Percentiles rank a stretch among this genome's conserved stretches.
Conservation (phyloP, 2,329 filamentous ascomycete genomes). For the Aspergillus costaricaensis region DNA sequence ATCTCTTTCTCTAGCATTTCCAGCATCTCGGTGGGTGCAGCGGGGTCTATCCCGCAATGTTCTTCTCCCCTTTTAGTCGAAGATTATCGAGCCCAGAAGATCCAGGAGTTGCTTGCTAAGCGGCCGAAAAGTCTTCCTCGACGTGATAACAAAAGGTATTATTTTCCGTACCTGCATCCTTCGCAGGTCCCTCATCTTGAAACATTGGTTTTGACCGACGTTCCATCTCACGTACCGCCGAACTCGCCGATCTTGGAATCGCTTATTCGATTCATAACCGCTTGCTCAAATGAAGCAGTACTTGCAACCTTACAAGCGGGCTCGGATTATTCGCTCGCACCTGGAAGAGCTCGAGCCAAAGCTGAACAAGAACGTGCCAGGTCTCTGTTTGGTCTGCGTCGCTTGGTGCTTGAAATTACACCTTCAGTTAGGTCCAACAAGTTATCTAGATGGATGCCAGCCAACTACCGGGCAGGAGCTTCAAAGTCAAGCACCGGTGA, state of each 20-base stretch:
- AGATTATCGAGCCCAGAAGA: slow-evolving; percentile 32
- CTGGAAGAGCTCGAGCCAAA: slow-evolving; percentile 53
- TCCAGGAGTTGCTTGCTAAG: slow-evolving; percentile 42
- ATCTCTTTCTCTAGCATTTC: slow-evolving; percentile 8
- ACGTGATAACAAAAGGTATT: slow-evolving; percentile 28
- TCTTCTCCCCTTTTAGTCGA: slow-evolving; percentile 24
- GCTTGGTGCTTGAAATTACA: slow-evolving; percentile 59
- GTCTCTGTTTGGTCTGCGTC: slow-evolving; percentile 56
- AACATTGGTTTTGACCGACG: slow-evolving; percentile 58
- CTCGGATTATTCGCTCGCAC: slow-evolving; percentile 61
- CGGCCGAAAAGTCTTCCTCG: slow-evolving; percentile 37
- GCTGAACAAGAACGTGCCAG: slow-evolving; percentile 53
- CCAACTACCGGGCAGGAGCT: slow-evolving; percentile 49
- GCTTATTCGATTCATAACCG: slow-evolving; percentile 57
- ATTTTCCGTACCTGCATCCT: slow-evolving; percentile 51
- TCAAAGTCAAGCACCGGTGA: slow-evolving; percentile 61
- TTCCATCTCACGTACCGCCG: slow-evolving; percentile 49
- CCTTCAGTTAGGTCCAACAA: slow-evolving; percentile 28
- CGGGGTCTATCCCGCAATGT: slow-evolving; percentile 17
- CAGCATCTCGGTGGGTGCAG: slow-evolving; percentile 2
- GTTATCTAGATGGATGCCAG: slow-evolving; percentile 40
- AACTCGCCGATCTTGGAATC: slow-evolving; percentile 46
- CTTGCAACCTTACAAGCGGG: slow-evolving; percentile 56
- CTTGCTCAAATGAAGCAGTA: slow-evolving; percentile 57
- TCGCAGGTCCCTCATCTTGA: slow-evolving; percentile 57